Conservation (phyloP, 257 asterid genomes). For the Vinca minor region DNA sequence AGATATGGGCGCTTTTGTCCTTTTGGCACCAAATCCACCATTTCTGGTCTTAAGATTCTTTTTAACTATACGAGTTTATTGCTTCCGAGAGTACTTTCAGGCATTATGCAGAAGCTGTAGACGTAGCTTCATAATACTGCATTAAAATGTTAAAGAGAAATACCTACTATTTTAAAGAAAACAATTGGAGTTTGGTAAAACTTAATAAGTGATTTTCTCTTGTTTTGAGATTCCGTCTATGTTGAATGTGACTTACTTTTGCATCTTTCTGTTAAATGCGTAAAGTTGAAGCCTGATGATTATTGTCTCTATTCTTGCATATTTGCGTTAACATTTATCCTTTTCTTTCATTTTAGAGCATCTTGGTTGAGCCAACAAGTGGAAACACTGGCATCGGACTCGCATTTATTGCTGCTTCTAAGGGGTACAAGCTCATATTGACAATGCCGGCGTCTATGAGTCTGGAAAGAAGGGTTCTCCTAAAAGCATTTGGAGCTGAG, state of each 20-base stretch:
- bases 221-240: background rate
- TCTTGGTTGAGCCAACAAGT: constrained; percentile 96
- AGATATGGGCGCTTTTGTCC: background rate
- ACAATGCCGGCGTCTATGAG: constrained; percentile 99
- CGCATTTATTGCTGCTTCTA: constrained; percentile 96
- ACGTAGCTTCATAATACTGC: background rate
- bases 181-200: background rate
- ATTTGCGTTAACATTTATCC: constrained; percentile 9
- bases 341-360: constrained; percentile 42
- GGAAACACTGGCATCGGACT: constrained; percentile 99
- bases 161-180: background rate
- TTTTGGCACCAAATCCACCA: background rate
- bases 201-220: background rate
- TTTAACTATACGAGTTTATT: background rate
- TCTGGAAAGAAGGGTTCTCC: constrained; percentile 95
- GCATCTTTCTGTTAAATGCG: too few species aligned
- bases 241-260: background rate
- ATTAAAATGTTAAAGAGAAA: background rate
- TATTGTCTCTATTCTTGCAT: background rate
- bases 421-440: constrained; percentile 91
- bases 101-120: background rate
- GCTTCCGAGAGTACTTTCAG: background rate
- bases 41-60: background rate
- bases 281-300: background rate
- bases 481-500: constrained; percentile 98